phyloP scores from a whole-genome alignment of 2,329 filamentous ascomycete genomes.

The Penicillium sp. region DNA sequence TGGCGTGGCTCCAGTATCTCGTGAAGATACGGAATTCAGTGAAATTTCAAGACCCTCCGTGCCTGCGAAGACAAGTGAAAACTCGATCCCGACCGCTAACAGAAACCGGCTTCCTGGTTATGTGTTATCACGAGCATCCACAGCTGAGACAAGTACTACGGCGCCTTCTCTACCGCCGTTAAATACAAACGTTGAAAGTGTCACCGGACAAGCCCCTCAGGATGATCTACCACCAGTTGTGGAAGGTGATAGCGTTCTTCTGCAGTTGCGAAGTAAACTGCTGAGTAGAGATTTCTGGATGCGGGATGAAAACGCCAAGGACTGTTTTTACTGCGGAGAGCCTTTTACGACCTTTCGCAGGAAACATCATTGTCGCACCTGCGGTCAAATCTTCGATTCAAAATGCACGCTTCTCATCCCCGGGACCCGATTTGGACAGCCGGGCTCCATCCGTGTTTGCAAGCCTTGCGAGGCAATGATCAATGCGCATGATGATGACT shows the following conservation, averaged over 20 bases:
- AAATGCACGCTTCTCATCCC: slow-evolving; percentile 93
- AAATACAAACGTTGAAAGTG: slow-evolving; percentile 30
- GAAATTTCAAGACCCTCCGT: slow-evolving; percentile 29
- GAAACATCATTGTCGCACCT: slow-evolving; percentile 92
- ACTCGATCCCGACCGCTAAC: slow-evolving; percentile 39
- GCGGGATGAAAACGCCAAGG: slow-evolving; percentile 96
- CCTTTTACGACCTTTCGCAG: slow-evolving; percentile 89
- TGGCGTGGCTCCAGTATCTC: slow-evolving; percentile 28
- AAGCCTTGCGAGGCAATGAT: slow-evolving; percentile 91
- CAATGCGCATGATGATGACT: slow-evolving; percentile 82
- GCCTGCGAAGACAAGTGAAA: slow-evolving; percentile 30
- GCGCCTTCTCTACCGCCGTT: slow-evolving; percentile 40
- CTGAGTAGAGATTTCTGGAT: slow-evolving; percentile 98
- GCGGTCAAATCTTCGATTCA: slow-evolving; percentile 97
- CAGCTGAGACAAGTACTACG: slow-evolving; percentile 44
- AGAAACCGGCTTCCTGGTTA: slow-evolving; percentile 48
- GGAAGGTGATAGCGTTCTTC: slow-evolving; percentile 38
- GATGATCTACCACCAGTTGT: slow-evolving; percentile 19
- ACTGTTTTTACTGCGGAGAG: slow-evolving; percentile 89
- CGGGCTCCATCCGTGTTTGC: slow-evolving; percentile 81
- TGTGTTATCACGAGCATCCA: slow-evolving; percentile 41
- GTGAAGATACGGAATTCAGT: slow-evolving; percentile 28
- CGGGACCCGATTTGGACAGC: slow-evolving; percentile 81
- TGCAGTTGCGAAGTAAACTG: slow-evolving; percentile 77
- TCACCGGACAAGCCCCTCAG: slow-evolving; percentile 16